Base-by-base conservation (phyloP, 495 filamentous ascomycete genomes). In the Xylaria grammica region DNA sequence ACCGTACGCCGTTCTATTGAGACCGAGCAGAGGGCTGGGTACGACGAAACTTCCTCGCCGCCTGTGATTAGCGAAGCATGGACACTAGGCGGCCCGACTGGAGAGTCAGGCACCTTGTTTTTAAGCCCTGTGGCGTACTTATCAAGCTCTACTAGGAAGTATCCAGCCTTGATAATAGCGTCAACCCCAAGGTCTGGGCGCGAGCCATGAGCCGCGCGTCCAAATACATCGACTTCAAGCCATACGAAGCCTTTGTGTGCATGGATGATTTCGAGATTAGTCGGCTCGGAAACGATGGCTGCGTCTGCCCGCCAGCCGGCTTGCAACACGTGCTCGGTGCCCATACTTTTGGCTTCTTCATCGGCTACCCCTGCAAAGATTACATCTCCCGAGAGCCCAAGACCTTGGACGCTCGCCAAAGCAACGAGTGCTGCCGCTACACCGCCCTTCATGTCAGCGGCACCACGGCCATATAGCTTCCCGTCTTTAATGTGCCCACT, bases 201-300 rank as follows among this genome's bases (percentile, higher is more conserved):
- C 0, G 81, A 84, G 5, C 81, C 81, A 50, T 84, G 81, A 1
- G 79, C 78, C 34, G 81, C 80, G 19, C 78, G 69, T 36, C 81
- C 81, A 9, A 74, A 65, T 5, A 83, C 76, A 29, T 80, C 72
- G 7, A 84, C 65, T 42, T 84, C 75, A 9, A 82, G 69, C 79
- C 80, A 82, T 2, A 81, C 68, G 45, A 83, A 83, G 0, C 81
- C 81, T 46, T 84, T 82, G 55, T 84, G 81, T 1, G 79, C 78
- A 36, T 72, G 74, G 1, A 72, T 50, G 7, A 83, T 74, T 1
- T 63, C 64, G 0, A 70, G 61, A 45, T 68, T 66, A 0, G 80
- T 82, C 10, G 81, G 79, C 55, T 83, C 81, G 0, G 67, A 67
- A 15, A 84, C 62, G 8, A 82, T 73, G 7, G 80, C 80, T 0